These are phyloP conservation scores for Candida krabiensis DNA, from an alignment of 805 yeast genomes.

Conservation along the genomic window DNA sequence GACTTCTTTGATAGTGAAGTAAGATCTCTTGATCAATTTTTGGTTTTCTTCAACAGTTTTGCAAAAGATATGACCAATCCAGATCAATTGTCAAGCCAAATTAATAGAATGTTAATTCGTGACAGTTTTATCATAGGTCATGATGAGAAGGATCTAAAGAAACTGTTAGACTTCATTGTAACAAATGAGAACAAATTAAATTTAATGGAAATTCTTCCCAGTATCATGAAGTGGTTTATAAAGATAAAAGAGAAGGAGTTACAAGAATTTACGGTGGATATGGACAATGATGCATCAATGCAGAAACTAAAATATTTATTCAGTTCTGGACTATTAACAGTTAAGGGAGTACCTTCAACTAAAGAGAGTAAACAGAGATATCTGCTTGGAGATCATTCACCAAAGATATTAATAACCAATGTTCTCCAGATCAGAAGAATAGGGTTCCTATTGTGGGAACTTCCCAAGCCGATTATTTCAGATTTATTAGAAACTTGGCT, in stretches of 20 bases:
- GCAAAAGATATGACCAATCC: too few relatives aligned
- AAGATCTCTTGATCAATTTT: too few relatives aligned
- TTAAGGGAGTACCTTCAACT: background rate
- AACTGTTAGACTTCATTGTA: background rate
- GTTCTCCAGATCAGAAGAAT: background rate
- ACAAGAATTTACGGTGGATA: too few relatives aligned
- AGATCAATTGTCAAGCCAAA: background rate
- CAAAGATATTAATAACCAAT: conserved; percentile 1
- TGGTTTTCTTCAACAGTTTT: too few relatives aligned
- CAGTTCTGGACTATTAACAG: background rate
- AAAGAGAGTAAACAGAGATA: background rate
- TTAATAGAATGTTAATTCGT: too few relatives aligned
- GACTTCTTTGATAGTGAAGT: too few relatives aligned
- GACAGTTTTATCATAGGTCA: background rate
- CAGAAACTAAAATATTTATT: background rate
- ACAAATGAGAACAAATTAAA: background rate
- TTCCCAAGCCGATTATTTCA: too few relatives aligned
- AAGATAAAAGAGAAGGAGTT: too few relatives aligned
- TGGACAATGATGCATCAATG: background rate
- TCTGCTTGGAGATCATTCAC: conserved; percentile 1
- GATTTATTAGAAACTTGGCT: conserved; percentile 3
- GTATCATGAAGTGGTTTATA: background rate
- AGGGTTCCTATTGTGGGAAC: too few relatives aligned
- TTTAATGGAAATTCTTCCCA: background rate
- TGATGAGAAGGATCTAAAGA: background rate